Evolutionary conservation across 805 yeast species (phyloP).

Genomic region (Henningerozyma blattae): DNA sequence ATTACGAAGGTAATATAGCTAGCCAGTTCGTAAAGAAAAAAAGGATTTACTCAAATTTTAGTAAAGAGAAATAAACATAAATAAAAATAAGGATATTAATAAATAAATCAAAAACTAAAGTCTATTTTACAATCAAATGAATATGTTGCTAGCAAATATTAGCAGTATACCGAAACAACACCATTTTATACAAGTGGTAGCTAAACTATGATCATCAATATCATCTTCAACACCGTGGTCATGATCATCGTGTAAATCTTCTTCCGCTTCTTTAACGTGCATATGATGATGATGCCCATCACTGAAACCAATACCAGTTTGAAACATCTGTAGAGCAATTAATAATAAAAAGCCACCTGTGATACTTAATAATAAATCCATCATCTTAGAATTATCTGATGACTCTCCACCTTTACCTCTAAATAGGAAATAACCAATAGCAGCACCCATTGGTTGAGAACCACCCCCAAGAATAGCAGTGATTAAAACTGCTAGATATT

Average conservation of each 20-base stretch:
- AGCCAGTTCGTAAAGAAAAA: no score
- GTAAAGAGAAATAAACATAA: no score
- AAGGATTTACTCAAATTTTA: no score
- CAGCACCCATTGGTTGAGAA: constrained; percentile 85
- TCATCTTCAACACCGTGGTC: constrained; percentile 15
- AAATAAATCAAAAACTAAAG: no score
- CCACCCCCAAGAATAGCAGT: constrained; percentile 67
- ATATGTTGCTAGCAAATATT: constrained; percentile 17
- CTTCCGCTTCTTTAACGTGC: constrained; percentile 10
- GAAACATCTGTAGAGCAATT: constrained; percentile 79
- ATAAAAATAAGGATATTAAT: no score
- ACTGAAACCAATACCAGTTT: constrained; percentile 70
- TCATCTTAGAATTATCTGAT: constrained; percentile 24
- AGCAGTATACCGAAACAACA: constrained; percentile 24
- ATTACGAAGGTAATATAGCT: no score
- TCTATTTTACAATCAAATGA: no score
- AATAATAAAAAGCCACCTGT: constrained; percentile 79
- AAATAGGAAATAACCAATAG: constrained; percentile 47
- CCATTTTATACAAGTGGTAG: constrained; percentile 25
- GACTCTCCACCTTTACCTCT: constrained; percentile 26
- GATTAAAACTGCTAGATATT: constrained; percentile 49
- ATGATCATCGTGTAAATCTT: constrained; percentile 6
- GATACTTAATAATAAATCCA: constrained; percentile 41
- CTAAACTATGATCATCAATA: constrained; percentile 20
- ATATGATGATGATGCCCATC: constrained; percentile 41